A percentile compares a stretch with the other conserved stretches of the same genome.
These are phyloP conservation scores for Achaetomiella virescens DNA, from an alignment of 495 filamentous ascomycete species.

Conservation along the genomic window DNA sequence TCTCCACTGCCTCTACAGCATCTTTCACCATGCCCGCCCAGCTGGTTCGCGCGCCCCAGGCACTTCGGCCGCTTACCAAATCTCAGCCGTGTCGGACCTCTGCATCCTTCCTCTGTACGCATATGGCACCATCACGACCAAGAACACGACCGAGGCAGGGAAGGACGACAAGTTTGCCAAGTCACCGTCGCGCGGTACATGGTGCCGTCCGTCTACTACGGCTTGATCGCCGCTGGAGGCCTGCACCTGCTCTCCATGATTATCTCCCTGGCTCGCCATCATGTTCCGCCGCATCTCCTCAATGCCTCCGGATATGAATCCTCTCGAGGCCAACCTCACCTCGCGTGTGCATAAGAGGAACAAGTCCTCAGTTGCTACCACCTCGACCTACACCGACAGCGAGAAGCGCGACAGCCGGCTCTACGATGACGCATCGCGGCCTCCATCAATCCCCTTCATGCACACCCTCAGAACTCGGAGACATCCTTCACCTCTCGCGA, in stretches of 20 bases:
- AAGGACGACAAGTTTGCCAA: conserved; percentile 48
- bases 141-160: conserved; percentile 54
- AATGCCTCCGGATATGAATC: conserved; percentile 89
- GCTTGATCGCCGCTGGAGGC: conserved; percentile 52
- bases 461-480: conserved; percentile 57
- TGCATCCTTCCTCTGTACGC: conserved; percentile 70
- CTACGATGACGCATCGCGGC: conserved; percentile 51
- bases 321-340: conserved; percentile 78
- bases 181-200: conserved; percentile 46
- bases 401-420: conserved; percentile 48
- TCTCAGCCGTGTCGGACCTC: conserved; percentile 64
- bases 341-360: conserved; percentile 68
- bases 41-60: conserved; percentile 61
- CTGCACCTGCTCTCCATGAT: conserved; percentile 64
- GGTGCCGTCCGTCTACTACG: conserved; percentile 56
- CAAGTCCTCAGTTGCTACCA: conserved; percentile 59
- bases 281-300: conserved; percentile 73
- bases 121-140: conserved; percentile 57
- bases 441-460: conserved; percentile 66
- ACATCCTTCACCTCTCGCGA: conserved; percentile 42
- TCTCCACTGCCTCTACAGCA: conserved; percentile 63
- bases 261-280: conserved; percentile 65
- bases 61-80: conserved; percentile 76
- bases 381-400: conserved; percentile 45
- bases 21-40: conserved; percentile 67